Evolutionary conservation across 2,329 filamentous ascomycete species (phyloP), one percentile per base, ranked within the genome.

Genomic region (Aschersonia sp.): DNA sequence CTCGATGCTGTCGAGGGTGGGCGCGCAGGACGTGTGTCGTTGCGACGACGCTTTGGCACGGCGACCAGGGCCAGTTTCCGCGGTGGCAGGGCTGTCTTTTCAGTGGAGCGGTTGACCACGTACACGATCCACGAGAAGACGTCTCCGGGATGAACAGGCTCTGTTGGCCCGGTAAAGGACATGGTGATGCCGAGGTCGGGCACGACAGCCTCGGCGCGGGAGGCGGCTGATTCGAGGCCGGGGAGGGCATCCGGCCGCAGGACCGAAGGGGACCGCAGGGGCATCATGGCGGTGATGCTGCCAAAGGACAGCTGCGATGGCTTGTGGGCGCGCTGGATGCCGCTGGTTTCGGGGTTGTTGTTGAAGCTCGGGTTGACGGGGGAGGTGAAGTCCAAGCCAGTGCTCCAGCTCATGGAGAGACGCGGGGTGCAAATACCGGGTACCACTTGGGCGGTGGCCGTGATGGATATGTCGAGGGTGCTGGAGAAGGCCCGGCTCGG

Each of bases 71-170:
- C 83, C 39, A 92, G 71, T 57, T 86, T 85, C 46, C 85, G 77
- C 3, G 75, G 65, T 2, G 67, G 58, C 0, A 62, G 55, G 35
- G 70, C 65, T n/a, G 51, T 55, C 48, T 57, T 64, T 31, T 67
- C 72, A 41, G 68, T 66, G 44, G 76, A 78, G 45, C 82, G 78
- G 61, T 90, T 92, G 53, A 87, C 81, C 39, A 89, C 79, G 57
- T 87, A 84, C 12, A 89, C 73, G 35, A 74, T 75, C 81, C 86
- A 87, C 41, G 70, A 68, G 60, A 92, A 88, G 45, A 79, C 69
- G 43, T 85, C 72, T 39, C 83, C 83, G 0, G 79, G 73, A 49
- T 69, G 71, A 30, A 86, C 69, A 47, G 73, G 69, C 29, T 64
- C 57, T 10, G 63, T 51, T 35, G 83, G 83, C 0, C 76, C 79